phyloP scores from a whole-genome alignment of 106 monocot genomes.

The Xerophyta viscosa region DNA sequence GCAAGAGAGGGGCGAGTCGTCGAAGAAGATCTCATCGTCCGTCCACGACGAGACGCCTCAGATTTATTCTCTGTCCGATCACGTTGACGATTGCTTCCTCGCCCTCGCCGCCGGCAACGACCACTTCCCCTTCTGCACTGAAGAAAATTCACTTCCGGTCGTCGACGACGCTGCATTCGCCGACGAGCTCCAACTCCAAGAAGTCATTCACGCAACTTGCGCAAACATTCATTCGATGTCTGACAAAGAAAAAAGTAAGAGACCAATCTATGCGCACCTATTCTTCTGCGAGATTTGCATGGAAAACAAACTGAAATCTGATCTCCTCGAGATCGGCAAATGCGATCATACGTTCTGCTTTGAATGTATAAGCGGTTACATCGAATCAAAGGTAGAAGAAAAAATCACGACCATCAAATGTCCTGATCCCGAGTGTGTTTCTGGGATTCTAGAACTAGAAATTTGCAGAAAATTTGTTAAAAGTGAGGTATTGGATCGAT shows the following conservation, averaged over 20 bases:
- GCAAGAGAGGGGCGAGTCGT: no score
- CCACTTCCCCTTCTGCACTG: background rate
- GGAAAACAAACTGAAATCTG: conserved; percentile 9
- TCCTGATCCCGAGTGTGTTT: conserved; percentile 24
- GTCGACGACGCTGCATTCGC: no score
- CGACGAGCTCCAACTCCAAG: conserved; percentile 1
- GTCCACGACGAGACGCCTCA: no score
- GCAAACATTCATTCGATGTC: background rate
- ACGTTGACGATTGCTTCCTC: background rate
- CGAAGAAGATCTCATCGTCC: no score
- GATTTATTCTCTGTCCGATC: background rate
- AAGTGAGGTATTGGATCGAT: conserved; percentile 19
- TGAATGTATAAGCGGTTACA: conserved; percentile 22
- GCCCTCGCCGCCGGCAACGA: background rate
- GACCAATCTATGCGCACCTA: background rate
- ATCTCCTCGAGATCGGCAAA: conserved; percentile 6
- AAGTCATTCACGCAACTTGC: background rate
- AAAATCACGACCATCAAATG: conserved; percentile 26
- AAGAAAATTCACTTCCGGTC: background rate
- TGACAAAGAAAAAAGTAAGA: background rate
- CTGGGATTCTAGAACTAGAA: conserved; percentile 27
- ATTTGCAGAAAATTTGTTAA: conserved; percentile 25
- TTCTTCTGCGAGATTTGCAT: conserved; percentile 39
- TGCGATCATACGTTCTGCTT: conserved; percentile 43
- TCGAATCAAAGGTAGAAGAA: conserved; percentile 25